Percentiles rank a stretch among this genome's conserved stretches.
Evolutionary conservation across 2,329 filamentous ascomycete genomes (phyloP).

Genomic region (Verticillium albo-atrum): DNA sequence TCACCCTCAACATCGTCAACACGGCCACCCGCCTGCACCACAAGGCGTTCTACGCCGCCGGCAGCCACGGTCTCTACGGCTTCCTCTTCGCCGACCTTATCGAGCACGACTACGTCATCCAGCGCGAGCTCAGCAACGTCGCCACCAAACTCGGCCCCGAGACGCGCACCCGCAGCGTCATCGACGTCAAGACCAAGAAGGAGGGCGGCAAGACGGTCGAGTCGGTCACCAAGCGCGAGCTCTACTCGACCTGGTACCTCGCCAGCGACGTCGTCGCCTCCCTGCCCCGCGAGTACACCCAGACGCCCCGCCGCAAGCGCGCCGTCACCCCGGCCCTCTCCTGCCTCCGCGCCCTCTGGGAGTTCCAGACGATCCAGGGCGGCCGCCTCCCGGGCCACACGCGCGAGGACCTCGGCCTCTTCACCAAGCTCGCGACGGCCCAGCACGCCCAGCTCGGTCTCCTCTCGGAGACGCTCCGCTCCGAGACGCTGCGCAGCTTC

Average conservation of each 20-base stretch:
- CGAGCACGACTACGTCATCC: constrained; percentile 82
- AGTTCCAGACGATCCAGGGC: constrained; percentile 62
- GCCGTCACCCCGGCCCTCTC: constrained; percentile 81
- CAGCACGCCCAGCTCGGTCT: constrained; percentile 73
- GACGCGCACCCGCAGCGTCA: constrained; percentile 70
- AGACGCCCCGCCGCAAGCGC: constrained; percentile 62
- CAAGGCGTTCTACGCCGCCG: constrained; percentile 83
- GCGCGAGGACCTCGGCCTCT: constrained; percentile 64
- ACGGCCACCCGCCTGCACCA: constrained; percentile 75
- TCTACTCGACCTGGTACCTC: constrained; percentile 84
- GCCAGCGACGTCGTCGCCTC: constrained; percentile 67
- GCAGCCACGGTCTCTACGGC: constrained; percentile 84
- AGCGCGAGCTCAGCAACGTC: constrained; percentile 77
- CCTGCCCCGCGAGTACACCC: constrained; percentile 62
- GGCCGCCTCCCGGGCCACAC: constrained; percentile 51
- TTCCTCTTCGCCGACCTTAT: constrained; percentile 94
- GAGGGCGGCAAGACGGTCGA: constrained; percentile 71
- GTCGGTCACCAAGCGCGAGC: constrained; percentile 84
- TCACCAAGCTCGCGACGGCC: constrained; percentile 72
- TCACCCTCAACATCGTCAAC: constrained; percentile 74
- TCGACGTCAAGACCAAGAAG: constrained; percentile 66
- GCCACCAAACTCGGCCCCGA: constrained; percentile 58
- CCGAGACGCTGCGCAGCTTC: constrained; percentile 76
- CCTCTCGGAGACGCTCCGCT: constrained; percentile 60
- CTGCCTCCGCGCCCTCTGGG: constrained; percentile 86